These are phyloP conservation scores for Fusarium citri DNA, from an alignment of 2,329 filamentous ascomycete species.

Conservation along the genomic window DNA sequence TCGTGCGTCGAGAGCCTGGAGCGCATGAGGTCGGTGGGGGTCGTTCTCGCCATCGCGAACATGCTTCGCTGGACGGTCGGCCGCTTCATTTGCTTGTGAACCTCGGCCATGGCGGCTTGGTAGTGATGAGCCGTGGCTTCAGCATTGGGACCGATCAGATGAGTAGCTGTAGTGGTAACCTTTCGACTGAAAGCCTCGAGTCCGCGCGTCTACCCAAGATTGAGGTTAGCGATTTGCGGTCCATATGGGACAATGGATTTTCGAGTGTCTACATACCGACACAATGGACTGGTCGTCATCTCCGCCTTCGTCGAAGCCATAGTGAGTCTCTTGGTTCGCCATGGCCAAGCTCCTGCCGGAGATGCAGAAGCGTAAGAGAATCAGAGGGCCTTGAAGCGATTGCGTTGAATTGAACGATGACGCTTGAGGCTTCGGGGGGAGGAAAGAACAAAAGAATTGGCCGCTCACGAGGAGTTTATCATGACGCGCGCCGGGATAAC, in stretches of 20 bases:
- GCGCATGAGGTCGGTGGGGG: constrained; percentile 92
- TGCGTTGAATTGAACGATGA: constrained; percentile 27
- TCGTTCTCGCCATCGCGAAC: constrained; percentile 90
- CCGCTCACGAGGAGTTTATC: constrained; percentile 43
- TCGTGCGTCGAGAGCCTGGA: constrained; percentile 90
- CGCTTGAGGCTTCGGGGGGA: constrained; percentile 23
- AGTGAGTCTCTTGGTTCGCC: constrained; percentile 58
- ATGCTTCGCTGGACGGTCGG: constrained; percentile 88
- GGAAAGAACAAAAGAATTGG: constrained; percentile 42
- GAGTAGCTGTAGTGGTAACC: constrained; percentile 91
- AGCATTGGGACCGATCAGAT: constrained; percentile 79
- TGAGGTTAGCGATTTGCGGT: constrained; percentile 33
- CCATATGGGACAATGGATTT: constrained; percentile 31
- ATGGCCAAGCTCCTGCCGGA: constrained; percentile 51
- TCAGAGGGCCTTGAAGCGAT: constrained; percentile 31
- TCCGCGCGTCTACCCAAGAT: constrained; percentile 75
- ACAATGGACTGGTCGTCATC: constrained; percentile 63
- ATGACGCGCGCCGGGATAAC: constrained; percentile 47
- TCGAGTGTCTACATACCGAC: constrained; percentile 51
- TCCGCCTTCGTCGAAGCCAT: constrained; percentile 59
- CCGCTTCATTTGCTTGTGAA: constrained; percentile 88
- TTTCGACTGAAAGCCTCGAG: constrained; percentile 94
- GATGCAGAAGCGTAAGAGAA: constrained; percentile 41
- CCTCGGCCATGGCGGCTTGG: constrained; percentile 85
- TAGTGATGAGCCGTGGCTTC: constrained; percentile 74